Evolutionary conservation across 208 protist species (phyloP), one percentile per base, ranked within the genome.

Genomic region (Leishmania guyanensis): DNA sequence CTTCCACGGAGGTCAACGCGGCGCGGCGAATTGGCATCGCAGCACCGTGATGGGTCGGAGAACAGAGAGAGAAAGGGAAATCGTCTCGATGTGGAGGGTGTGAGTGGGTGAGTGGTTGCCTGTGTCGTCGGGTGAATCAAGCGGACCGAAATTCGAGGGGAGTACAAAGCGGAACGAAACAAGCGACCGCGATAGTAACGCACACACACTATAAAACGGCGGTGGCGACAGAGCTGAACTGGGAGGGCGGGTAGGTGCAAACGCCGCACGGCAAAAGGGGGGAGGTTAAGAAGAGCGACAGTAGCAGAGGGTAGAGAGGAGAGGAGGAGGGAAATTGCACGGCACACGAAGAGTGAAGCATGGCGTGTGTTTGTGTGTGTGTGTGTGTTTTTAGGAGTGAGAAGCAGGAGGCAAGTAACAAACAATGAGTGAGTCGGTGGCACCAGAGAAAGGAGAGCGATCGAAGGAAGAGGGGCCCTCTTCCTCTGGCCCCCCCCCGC

Each of bases 1-100:
- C 75, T 86, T 92, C 92, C 62, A 89, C 85, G 33, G 56, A n/a
- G 12, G 80, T 82, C 29, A 81, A 36, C 60, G 65, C 66, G 16
- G 80, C 53, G 22, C 65, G 65, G 33, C 83, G 80, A 46, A 79
- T 70, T 1, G 81, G 77, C 88, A 87, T 91, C 10, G 43, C 76
- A 39, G 26, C 22, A 62, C n/a, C 17, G n/a, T 14, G 3, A 39
- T 10, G 48, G n/a, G 29, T 62, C 29, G 12, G 43, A 75, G 43
- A 20, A 72, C 43, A 64, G 29, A 75, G 46, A 2, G 68, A 73
- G 8, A 5, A n/a, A 66, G 17, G 29, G 22, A 68, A 14, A 39
- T 29, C 12, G 48, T 43, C 50, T 22, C 36, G 68, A 17, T 43
- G 22, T 20, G 22, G 0, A 39, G 17, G 33, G 50, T 17, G 29